phyloP scores from a whole-genome alignment of 129 eudicot genomes.

The Kitagawia praeruptora region DNA sequence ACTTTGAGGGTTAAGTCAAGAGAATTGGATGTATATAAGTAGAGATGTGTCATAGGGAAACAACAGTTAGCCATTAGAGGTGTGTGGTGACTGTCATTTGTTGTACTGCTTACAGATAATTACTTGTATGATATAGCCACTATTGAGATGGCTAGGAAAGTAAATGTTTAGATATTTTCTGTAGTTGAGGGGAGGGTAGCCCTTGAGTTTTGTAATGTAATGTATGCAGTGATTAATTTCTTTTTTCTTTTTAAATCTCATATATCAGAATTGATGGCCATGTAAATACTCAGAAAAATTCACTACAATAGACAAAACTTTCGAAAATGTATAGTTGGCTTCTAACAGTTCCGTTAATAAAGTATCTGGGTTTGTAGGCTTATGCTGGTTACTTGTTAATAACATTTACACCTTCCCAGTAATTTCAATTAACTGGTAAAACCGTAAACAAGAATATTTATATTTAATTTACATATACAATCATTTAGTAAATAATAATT shows the following conservation, averaged over 20 bases:
- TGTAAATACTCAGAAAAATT: not conserved
- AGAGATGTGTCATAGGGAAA: not conserved
- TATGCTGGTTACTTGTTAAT: no score
- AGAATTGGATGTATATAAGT: not conserved
- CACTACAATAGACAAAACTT: not conserved
- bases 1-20: not conserved
- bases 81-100: not conserved
- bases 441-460: no score
- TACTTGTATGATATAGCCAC: not conserved
- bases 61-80: not conserved
- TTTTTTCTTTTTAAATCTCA: not conserved
- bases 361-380: not conserved
- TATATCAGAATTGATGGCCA: not conserved
- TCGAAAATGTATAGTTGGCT: not conserved
- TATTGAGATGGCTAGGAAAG: not conserved
- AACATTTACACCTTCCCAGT: no score
- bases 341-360: not conserved
- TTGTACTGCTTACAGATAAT: not conserved
- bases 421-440: no score
- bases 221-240: not conserved
- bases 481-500: no score
- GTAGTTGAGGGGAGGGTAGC: not conserved
- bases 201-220: not conserved
- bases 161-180: not conserved
- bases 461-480: no score